Evolutionary conservation across 495 filamentous ascomycete species (phyloP), one percentile per base, ranked within the genome.

Genomic region (Parathielavia hyrcaniae): DNA sequence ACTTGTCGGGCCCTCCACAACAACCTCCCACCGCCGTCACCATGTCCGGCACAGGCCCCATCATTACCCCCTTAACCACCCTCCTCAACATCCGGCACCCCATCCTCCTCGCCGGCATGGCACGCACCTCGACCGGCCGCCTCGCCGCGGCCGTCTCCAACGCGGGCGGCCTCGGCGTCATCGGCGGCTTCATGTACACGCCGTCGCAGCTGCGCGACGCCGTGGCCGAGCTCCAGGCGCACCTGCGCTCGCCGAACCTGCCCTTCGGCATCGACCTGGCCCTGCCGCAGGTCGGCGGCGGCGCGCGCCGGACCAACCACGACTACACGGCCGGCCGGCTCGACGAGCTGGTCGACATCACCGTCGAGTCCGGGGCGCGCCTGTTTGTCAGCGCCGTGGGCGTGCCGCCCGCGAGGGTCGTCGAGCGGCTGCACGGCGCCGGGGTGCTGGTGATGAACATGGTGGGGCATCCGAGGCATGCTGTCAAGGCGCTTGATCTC

Each of bases 371-470:
- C 63, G 83, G 86, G 26, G 84, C 90, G n/a, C 81, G 75, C 70
- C 73, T 95, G 50, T 96, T 96, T 67, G 88, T 95, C 52, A 81
- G 75, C 41, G 90, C 90, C 0, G 88, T 96, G 0, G 90, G 90
- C 16, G 85, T 95, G 3, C 90, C 90, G 13, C 88, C 89, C 0
- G 73, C 74, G 51, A 71, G 68, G 43, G 80, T 87, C 4, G 82
- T 96, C 34, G 81, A 88, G 64, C 68, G 80, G 39, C 74, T 96
- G 20, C 90, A 96, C 64, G 76, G 76, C 11, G 86, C 83, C 0
- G 87, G 86, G 1, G 84, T 96, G 34, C 66, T 92, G 47, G 76
- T 95, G 22, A 95, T 95, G 90, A 96, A 95, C 68, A 96, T 96
- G 90, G 90, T 95, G n/a, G 90, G 90, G 0, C 83, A 86, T 50